These are phyloP conservation scores for Fusarium paranaense DNA, from an alignment of 2,329 filamentous ascomycete genomes.

Conservation along the genomic window DNA sequence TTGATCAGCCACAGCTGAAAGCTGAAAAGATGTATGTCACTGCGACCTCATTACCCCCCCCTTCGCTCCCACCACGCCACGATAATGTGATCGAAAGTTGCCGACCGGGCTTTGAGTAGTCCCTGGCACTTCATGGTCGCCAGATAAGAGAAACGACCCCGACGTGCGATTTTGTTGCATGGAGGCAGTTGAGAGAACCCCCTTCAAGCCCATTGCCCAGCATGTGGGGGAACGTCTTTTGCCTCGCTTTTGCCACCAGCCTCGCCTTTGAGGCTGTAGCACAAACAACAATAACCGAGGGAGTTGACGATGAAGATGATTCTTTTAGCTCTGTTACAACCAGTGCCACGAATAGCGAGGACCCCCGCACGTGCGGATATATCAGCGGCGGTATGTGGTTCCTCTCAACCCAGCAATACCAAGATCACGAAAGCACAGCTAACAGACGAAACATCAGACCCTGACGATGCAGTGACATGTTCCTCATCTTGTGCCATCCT, in stretches of 20 bases:
- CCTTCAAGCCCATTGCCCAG: not conserved
- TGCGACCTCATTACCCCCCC: not conserved
- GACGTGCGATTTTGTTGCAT: not conserved
- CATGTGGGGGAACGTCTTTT: not conserved
- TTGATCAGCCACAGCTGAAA: not conserved
- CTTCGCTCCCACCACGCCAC: not conserved
- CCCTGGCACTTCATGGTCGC: not conserved
- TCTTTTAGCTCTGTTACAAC: not conserved
- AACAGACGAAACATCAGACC: not conserved
- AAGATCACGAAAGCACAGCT: not conserved
- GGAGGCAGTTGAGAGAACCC: not conserved
- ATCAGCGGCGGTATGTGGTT: slow-evolving; percentile 5
- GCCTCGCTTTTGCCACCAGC: not conserved
- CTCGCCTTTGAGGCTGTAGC: not conserved
- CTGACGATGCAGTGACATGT: not conserved
- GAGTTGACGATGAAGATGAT: not conserved
- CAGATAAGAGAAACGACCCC: not conserved
- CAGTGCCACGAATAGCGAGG: not conserved
- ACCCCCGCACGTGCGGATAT: slow-evolving; percentile 8
- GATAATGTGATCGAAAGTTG: not conserved
- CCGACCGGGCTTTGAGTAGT: not conserved
- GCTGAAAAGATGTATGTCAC: not conserved
- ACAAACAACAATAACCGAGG: not conserved
- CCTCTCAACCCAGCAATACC: not conserved
- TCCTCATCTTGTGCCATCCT: slow-evolving; percentile 9